Percentiles rank a stretch among this genome's conserved stretches.
These are phyloP conservation scores for Claviceps sp. DNA, from an alignment of 2,329 filamentous ascomycete species.

Conservation along the genomic window DNA sequence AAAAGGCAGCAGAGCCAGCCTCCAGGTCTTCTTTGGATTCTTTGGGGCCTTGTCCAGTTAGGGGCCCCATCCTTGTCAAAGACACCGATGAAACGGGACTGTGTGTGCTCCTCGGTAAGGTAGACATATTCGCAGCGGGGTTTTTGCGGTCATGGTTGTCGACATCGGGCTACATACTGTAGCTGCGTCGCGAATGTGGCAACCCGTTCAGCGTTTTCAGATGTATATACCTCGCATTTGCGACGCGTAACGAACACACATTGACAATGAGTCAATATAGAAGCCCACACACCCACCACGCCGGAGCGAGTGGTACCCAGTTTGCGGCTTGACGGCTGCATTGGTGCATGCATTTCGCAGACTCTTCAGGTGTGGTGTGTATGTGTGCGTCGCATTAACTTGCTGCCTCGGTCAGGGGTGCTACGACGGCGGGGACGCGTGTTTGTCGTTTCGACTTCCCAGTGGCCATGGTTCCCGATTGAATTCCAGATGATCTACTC, in stretches of 20 bases:
- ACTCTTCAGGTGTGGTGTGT: background rate
- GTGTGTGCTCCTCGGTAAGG: background rate
- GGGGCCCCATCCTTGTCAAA: background rate
- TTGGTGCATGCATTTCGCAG: background rate
- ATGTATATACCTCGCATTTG: background rate
- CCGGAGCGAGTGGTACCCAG: background rate
- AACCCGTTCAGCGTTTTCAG: background rate
- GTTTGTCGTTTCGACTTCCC: background rate
- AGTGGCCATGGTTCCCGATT: background rate
- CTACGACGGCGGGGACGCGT: background rate
- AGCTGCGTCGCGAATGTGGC: background rate
- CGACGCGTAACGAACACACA: too few relatives aligned
- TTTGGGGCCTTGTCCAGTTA: conserved; percentile 1
- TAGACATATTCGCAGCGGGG: background rate
- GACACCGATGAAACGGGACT: conserved; percentile 4
- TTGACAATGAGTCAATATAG: background rate
- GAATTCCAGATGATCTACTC: background rate
- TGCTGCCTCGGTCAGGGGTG: background rate
- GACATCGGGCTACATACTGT: background rate
- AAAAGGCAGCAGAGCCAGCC: background rate
- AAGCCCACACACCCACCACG: background rate
- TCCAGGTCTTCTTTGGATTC: background rate
- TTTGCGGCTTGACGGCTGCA: background rate
- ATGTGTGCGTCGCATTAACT: background rate
- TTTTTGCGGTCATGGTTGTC: background rate